Evolutionary conservation across 805 yeast genomes (phyloP), one percentile per base, ranked within the genome.

Genomic region (Kazachstania viticola): DNA sequence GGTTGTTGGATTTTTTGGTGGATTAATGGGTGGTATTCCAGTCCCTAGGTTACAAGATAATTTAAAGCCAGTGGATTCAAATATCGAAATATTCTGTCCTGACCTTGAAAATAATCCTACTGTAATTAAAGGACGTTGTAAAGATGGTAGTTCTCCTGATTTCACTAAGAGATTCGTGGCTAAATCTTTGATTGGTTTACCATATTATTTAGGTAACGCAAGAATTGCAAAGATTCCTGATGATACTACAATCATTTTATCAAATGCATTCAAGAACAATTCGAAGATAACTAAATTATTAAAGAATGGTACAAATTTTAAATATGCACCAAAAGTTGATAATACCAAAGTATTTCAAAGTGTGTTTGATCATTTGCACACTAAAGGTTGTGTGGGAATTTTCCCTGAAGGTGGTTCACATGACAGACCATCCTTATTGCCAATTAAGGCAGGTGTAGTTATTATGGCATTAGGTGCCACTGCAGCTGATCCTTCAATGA

Each of bases 391-490:
- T 43, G 64, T 88, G 7, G 95, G 95, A 3, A 81, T 91, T 28
- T 91, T 85, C 61, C 96, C 98, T 7, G 98, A 91, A 62, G 98
- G 98, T 37, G 98, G 98, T 1, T 84, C 95, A 9, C 98, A 88
- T 49, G 98, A 88, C 55, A 68, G 98, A 43, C 76, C 97, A 0
- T 93, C 84, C 40, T 59, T 88, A 44, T 65, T 88, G 31, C 98
- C 98, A 0, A 63, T 88, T 44, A 88, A 91, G 52, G 95, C 97
- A 1, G 98, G 98, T 40, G 96, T 91, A 7, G 95, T 95, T 3
- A 79, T 88, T 34, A 88, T 88, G 97, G 97, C 97, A 0, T 62
- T 88, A 14, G 97, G 96, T 12, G 94, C 97, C 0, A 71, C 82
- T 64, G 83, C 79, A 15, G 69, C 75, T 28, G 72, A 79, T 41